These are phyloP conservation scores for Silene conica DNA, from an alignment of 148 eudicot genomes.

Conservation along the genomic window DNA sequence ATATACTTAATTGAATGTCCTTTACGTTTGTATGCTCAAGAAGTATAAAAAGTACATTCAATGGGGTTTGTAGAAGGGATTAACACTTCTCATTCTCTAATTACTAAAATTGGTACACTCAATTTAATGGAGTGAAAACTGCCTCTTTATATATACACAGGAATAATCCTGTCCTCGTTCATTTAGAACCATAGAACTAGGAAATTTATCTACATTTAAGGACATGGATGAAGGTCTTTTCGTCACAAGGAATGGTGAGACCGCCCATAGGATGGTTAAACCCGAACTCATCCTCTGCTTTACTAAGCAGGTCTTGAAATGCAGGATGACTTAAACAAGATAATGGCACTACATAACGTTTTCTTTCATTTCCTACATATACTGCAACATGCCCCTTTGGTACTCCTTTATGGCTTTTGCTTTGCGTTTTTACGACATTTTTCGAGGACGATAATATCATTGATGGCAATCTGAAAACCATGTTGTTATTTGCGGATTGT, in stretches of 20 bases:
- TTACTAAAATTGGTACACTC: conserved; percentile 15
- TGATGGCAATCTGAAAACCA: conserved; percentile 40
- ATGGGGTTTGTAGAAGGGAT: too few species aligned
- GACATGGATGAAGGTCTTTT: conserved; percentile 26
- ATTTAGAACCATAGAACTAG: too few species aligned
- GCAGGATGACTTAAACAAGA: conserved; percentile 50
- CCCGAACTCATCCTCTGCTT: conserved; percentile 55
- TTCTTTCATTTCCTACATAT: conserved; percentile 50
- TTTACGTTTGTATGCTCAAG: too few species aligned
- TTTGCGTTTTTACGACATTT: conserved; percentile 6
- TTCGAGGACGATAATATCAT: conserved; percentile 33
- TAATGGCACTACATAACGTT: conserved; percentile 43
- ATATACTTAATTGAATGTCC: too few species aligned
- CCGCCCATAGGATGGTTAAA: conserved; percentile 63
- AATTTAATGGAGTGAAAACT: conserved; percentile 14
- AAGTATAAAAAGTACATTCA: too few species aligned
- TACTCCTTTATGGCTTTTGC: conserved; percentile 30
- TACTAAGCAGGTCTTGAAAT: conserved; percentile 38
- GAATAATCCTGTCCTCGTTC: too few species aligned
- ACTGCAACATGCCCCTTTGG: conserved; percentile 54
- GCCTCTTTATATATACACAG: conserved; percentile 5
- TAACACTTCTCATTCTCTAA: not conserved
- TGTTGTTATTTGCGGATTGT: conserved; percentile 2
- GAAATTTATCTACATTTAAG: conserved; percentile 13
- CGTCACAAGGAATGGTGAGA: conserved; percentile 50